Evolutionary conservation across 2,329 filamentous ascomycete species (phyloP).

Genomic region (Alternaria ventricosa): DNA sequence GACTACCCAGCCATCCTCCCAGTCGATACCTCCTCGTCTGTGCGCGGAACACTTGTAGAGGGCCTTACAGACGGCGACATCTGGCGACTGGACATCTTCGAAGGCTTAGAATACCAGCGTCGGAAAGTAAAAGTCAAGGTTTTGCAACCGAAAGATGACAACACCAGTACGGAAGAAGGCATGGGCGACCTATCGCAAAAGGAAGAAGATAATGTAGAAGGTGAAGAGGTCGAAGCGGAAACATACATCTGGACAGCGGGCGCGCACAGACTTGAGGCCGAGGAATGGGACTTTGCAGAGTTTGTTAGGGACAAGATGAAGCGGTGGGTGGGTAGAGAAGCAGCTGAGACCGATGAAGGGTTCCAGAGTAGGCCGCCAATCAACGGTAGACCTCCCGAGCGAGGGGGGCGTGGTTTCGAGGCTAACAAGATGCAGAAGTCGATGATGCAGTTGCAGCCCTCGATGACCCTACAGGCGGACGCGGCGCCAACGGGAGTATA

Average conservation of each 20-base stretch:
- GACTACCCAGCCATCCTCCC: slow-evolving; percentile 84
- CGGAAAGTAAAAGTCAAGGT: slow-evolving; percentile 55
- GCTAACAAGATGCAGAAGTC: slow-evolving; percentile 45
- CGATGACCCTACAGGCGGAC: slow-evolving; percentile 54
- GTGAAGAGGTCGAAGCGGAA: slow-evolving; percentile 52
- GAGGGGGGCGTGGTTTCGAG: neutral
- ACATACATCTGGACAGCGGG: slow-evolving; percentile 61
- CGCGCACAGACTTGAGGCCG: slow-evolving; percentile 64
- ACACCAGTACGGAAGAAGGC: slow-evolving; percentile 10
- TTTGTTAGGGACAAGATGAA: slow-evolving; percentile 79
- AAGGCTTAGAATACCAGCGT: slow-evolving; percentile 76
- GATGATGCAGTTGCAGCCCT: slow-evolving; percentile 51
- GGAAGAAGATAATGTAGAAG: slow-evolving; percentile 41
- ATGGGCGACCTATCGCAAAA: slow-evolving; percentile 31
- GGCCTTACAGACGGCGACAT: slow-evolving; percentile 82
- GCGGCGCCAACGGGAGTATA: slow-evolving; percentile 52
- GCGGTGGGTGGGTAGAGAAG: slow-evolving; percentile 60
- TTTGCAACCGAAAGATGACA: slow-evolving; percentile 34
- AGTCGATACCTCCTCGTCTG: slow-evolving; percentile 39
- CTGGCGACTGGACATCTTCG: slow-evolving; percentile 77
- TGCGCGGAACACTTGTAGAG: slow-evolving; percentile 76
- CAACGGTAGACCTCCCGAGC: slow-evolving; percentile 12
- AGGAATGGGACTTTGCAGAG: slow-evolving; percentile 87
- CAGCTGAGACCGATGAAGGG: slow-evolving; percentile 54
- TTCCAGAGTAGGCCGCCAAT: slow-evolving; percentile 51